phyloP scores from a whole-genome alignment of 768 basidiomycete species.

The Phaeotremella skinneri region DNA sequence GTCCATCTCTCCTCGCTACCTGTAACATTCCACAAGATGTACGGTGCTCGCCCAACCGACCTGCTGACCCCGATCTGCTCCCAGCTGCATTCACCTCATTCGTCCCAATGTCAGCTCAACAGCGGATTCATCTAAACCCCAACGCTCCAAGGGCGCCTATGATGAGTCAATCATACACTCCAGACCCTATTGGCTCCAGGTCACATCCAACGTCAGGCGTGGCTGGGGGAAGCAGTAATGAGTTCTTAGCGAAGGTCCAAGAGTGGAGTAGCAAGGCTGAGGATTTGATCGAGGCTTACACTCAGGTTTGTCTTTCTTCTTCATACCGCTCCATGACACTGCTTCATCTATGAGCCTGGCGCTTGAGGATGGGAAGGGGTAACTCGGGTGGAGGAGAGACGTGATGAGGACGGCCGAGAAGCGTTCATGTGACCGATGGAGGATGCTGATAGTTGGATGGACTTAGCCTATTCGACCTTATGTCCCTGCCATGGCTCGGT shows the following conservation, averaged over 20 bases:
- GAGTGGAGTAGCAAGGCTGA: slow-evolving; percentile 61
- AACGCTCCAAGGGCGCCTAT: slow-evolving; percentile 42
- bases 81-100: too few species aligned
- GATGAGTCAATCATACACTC: slow-evolving; percentile 30
- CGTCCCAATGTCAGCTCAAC: slow-evolving; percentile 42
- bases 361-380: not conserved
- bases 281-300: slow-evolving; percentile 86
- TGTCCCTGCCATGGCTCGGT: slow-evolving; percentile 90
- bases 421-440: too few species aligned
- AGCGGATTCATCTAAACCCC: slow-evolving; percentile 51
- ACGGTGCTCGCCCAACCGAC: not conserved
- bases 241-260: slow-evolving; percentile 42
- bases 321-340: not conserved
- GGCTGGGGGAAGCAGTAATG: slow-evolving; percentile 22
- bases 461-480: slow-evolving; percentile 84
- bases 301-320: slow-evolving; percentile 51
- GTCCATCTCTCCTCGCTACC: too few species aligned
- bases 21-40: too few species aligned
- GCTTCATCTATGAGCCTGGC: not conserved
- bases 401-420: too few species aligned
- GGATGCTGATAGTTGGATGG: not conserved
- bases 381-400: not conserved
- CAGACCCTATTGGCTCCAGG: slow-evolving; percentile 30
- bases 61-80: not conserved
- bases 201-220: slow-evolving; percentile 46